These are phyloP conservation scores for Mycena sp. DNA, from an alignment of 1,284 basidiomycete genomes.

Conservation along the genomic window DNA sequence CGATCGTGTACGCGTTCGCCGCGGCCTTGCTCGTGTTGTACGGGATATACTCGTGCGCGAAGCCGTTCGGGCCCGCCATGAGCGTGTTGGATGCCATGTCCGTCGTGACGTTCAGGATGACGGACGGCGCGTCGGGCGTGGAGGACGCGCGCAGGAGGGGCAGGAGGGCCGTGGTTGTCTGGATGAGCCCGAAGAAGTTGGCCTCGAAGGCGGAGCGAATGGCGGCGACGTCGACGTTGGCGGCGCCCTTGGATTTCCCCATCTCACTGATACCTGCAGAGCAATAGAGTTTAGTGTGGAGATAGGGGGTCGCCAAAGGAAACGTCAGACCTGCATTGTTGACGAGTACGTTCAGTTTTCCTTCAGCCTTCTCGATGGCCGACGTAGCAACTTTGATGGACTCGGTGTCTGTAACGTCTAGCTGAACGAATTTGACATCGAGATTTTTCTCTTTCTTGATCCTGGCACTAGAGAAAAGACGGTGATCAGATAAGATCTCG, in stretches of 20 bases:
- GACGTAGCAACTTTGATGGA: slow-evolving; percentile 46
- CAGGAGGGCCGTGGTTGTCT: slow-evolving; percentile 46
- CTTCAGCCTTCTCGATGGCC: slow-evolving; percentile 50
- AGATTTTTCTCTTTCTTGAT: slow-evolving; percentile 38
- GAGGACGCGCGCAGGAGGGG: slow-evolving; percentile 41
- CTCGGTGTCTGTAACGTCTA: slow-evolving; percentile 45
- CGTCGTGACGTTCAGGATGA: slow-evolving; percentile 46
- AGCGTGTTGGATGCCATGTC: slow-evolving; percentile 66
- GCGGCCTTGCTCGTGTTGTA: slow-evolving; percentile 35
- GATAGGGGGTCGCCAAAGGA: not conserved
- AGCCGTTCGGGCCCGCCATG: slow-evolving; percentile 10
- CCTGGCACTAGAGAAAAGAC: slow-evolving; percentile 14
- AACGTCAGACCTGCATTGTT: slow-evolving; percentile 54
- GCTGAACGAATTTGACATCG: slow-evolving; percentile 43
- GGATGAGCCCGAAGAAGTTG: slow-evolving; percentile 50
- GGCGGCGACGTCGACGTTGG: slow-evolving; percentile 41
- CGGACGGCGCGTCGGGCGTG: slow-evolving; percentile 24
- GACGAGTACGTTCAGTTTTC: slow-evolving; percentile 56
- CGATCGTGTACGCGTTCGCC: slow-evolving; percentile 33
- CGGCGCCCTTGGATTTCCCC: slow-evolving; percentile 45
- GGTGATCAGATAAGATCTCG: no score
- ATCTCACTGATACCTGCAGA: slow-evolving; percentile 41
- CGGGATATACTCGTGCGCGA: slow-evolving; percentile 13
- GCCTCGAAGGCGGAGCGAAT: slow-evolving; percentile 47
- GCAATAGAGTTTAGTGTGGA: not conserved